A percentile compares a stretch with the other conserved stretches of the same genome.
Conservation (phyloP, 2,329 filamentous ascomycete genomes). For the Neonectria faginata region DNA sequence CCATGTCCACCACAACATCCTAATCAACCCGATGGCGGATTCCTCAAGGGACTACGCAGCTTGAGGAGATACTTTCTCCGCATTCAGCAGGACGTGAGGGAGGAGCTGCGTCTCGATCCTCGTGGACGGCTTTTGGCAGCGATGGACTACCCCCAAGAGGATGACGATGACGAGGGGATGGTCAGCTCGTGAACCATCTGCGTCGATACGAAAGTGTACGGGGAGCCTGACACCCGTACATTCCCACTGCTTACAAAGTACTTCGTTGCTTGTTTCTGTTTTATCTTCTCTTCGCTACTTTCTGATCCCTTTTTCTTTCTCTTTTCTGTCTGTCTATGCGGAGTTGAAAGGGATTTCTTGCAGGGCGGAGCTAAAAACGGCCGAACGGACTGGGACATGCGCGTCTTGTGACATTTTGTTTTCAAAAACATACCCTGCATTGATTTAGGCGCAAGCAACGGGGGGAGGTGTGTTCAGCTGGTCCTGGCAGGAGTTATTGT, state of each 20-base stretch:
- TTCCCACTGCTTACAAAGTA: slow-evolving; percentile 26
- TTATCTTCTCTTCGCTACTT: slow-evolving; percentile 22
- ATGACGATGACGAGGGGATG: slow-evolving; percentile 50
- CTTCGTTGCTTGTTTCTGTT: slow-evolving; percentile 32
- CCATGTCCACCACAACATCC: slow-evolving; percentile 86
- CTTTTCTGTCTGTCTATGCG: slow-evolving; percentile 26
- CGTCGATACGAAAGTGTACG: slow-evolving; percentile 6
- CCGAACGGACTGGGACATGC: slow-evolving; percentile 32
- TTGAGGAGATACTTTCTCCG: slow-evolving; percentile 86
- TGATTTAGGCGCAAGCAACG: slow-evolving; percentile 41
- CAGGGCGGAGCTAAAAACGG: slow-evolving; percentile 27
- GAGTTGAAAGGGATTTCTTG: slow-evolving; percentile 35
- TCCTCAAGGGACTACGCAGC: slow-evolving; percentile 84
- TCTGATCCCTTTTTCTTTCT: slow-evolving; percentile 30
- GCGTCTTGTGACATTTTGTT: slow-evolving; percentile 36
- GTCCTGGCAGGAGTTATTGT: slow-evolving; percentile 36
- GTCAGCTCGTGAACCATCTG: slow-evolving; percentile 46
- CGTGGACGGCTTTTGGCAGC: slow-evolving; percentile 43
- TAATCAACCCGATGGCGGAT: slow-evolving; percentile 85
- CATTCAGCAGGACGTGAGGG: slow-evolving; percentile 82
- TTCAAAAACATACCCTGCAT: slow-evolving; percentile 47
- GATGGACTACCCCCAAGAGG: slow-evolving; percentile 39
- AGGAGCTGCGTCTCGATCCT: slow-evolving; percentile 61
- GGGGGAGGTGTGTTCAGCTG: slow-evolving; percentile 28
- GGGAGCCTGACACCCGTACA: slow-evolving; percentile 38